phyloP scores from a whole-genome alignment of 257 asterid genomes.

The Solanum gandarillasii region DNA sequence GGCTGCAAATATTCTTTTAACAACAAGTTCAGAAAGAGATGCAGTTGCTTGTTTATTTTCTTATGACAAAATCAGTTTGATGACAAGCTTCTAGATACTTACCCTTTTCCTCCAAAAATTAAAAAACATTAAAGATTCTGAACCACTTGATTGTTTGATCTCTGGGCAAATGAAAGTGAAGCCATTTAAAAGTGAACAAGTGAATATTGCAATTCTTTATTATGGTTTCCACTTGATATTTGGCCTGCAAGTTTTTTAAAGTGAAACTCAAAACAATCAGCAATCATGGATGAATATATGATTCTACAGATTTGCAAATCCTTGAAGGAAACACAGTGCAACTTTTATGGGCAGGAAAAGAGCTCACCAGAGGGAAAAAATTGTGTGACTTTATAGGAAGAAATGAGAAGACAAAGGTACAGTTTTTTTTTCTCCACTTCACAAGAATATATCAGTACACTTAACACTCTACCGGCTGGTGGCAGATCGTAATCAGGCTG shows the following conservation, averaged over 20 bases:
- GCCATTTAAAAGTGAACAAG: not conserved
- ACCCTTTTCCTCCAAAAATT: not conserved
- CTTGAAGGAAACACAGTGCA: conserved; percentile 6
- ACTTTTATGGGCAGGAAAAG: conserved; percentile 25
- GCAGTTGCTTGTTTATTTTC: not conserved
- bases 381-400: conserved; percentile 18
- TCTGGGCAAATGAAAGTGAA: not conserved
- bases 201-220: no score
- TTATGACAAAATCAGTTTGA: not conserved
- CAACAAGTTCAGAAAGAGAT: not conserved
- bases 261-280: not conserved
- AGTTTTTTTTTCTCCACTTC: not conserved
- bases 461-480: not conserved
- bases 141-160: not conserved
- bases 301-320: conserved; percentile 9
- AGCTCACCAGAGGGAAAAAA: conserved; percentile 11
- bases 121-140: not conserved
- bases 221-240: not conserved
- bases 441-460: not conserved
- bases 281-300: not conserved
- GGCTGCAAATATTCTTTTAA: not conserved
- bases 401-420: conserved; percentile 30
- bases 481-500: conserved; percentile 16
- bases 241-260: not conserved
- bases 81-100: not conserved